Base-by-base conservation (phyloP, 1,139 yeast species). In the Sugiyamaella sp. region DNA sequence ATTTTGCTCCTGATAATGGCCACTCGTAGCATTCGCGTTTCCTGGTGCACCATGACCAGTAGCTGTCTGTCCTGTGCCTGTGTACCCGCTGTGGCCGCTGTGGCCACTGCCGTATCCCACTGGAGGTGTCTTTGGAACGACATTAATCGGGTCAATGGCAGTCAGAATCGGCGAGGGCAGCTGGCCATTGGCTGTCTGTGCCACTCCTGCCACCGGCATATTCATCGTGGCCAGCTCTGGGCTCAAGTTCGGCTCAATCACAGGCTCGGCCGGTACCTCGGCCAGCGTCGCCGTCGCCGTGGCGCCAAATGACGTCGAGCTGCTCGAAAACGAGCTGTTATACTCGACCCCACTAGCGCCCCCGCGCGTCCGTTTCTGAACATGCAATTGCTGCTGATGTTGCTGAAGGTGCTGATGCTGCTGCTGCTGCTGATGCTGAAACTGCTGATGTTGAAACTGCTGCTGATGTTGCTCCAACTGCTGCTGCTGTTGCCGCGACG, bases 121-220 rank as follows among this genome's bases (percentile, higher is more conserved):
- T 25, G 51, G 46, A 12, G 51, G 51, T 6, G 51, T 48, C 24
- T 39, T 27, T 19, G 51, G 51, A 27, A 48, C 21, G 25, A 48
- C 46, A 16, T 46, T 46, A 5, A 47, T 14, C 2, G 49, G 49
- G 25, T 43, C 49, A n/a, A 44, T 44, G 2, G 49, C 39, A 9
- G 50, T 50, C n/a, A 41, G 38, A 16, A 42, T 39, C 19, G 49
- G 45, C 2, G 52, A 48, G 3, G 54, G 54, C 24, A 39, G 41
- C 8, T 49, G 44, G 25, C 51, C 51, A 21, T 51, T 47, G 17
- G 46, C 27, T 2, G 16, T 4, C 25, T 12, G 24, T 19, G 25
- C 10, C 10, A 6, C 9, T 10, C 29, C 29, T 6, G 29, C 29
- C 5, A 24, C 29, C 5, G 5, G 29, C 10, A 10, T 24, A 24